A percentile compares a stretch with the other conserved stretches of the same genome.
Conservation (phyloP, 257 asterid genomes). For the Fraxinus anomala region DNA sequence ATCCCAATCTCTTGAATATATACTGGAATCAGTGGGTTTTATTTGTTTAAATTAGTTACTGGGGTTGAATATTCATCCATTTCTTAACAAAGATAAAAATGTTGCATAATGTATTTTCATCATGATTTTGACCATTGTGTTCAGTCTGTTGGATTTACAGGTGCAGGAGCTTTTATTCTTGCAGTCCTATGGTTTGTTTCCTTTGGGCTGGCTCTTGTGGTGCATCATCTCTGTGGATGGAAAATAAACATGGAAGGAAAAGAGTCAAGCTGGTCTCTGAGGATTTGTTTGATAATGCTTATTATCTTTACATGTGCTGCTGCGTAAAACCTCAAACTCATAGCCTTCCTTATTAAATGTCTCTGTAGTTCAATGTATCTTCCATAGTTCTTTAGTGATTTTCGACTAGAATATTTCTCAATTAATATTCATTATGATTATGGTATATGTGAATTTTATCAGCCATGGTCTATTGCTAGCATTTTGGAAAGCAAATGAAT, state of each 20-base stretch:
- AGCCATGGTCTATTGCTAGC: background rate
- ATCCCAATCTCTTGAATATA: background rate
- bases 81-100: background rate
- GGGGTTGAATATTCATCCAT: background rate
- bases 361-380: background rate
- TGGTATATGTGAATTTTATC: background rate
- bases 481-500: background rate
- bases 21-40: background rate
- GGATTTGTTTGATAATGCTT: constrained; percentile 69
- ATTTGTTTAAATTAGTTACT: background rate
- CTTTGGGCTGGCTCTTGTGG: constrained; percentile 77
- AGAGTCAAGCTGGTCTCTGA: constrained; percentile 55
- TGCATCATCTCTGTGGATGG: constrained; percentile 80
- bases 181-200: constrained; percentile 77
- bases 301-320: constrained; percentile 75
- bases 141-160: constrained; percentile 96
- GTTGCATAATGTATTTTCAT: constrained; percentile 10
- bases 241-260: constrained; percentile 52
- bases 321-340: constrained; percentile 57
- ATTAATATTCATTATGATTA: background rate
- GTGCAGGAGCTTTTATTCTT: constrained; percentile 70
- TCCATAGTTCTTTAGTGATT: background rate
- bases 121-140: constrained; percentile 29
- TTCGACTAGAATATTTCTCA: background rate
- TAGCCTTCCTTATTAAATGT: constrained; percentile 7